Evolutionary conservation across 2,329 filamentous ascomycete species (phyloP).

Genomic region (Coniochaeta sp.): DNA sequence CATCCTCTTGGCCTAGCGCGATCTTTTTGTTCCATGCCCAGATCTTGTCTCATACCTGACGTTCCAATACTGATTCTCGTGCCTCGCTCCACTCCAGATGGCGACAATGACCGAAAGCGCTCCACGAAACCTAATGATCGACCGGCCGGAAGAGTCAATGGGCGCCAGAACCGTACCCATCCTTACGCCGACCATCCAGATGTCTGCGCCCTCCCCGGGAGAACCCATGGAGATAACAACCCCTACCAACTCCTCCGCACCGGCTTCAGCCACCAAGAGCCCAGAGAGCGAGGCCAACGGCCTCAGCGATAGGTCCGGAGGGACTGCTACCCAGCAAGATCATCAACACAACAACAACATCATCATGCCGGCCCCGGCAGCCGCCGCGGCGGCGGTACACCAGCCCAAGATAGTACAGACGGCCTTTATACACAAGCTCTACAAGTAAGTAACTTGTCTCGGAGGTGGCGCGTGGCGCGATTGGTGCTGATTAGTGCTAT

Average conservation of each 20-base stretch:
- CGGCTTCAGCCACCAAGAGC: constrained; percentile 35
- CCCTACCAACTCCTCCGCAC: constrained; percentile 37
- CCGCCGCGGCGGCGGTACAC: constrained; percentile 70
- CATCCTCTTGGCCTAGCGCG: background rate
- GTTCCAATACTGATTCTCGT: constrained; percentile 3
- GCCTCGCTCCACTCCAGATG: constrained; percentile 36
- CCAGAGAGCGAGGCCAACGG: constrained; percentile 28
- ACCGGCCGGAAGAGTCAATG: constrained; percentile 37
- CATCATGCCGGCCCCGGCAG: constrained; percentile 44
- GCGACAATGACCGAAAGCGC: constrained; percentile 45
- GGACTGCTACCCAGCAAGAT: constrained; percentile 32
- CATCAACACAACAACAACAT: constrained; percentile 23
- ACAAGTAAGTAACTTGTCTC: constrained; percentile 60
- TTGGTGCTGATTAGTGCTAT: constrained; percentile 11
- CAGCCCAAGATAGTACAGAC: constrained; percentile 98
- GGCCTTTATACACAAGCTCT: constrained; percentile 97
- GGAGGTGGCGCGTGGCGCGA: constrained; percentile 9
- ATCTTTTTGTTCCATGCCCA: background rate
- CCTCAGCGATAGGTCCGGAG: constrained; percentile 18
- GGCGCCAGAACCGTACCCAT: constrained; percentile 51
- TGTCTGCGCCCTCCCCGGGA: constrained; percentile 49
- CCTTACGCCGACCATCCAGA: constrained; percentile 48
- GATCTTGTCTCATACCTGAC: constrained; percentile 3
- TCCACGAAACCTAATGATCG: constrained; percentile 34
- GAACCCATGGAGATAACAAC: constrained; percentile 58